Base-by-base conservation (phyloP, 164 flowering plant species). In the Liriodendron chinense region DNA sequence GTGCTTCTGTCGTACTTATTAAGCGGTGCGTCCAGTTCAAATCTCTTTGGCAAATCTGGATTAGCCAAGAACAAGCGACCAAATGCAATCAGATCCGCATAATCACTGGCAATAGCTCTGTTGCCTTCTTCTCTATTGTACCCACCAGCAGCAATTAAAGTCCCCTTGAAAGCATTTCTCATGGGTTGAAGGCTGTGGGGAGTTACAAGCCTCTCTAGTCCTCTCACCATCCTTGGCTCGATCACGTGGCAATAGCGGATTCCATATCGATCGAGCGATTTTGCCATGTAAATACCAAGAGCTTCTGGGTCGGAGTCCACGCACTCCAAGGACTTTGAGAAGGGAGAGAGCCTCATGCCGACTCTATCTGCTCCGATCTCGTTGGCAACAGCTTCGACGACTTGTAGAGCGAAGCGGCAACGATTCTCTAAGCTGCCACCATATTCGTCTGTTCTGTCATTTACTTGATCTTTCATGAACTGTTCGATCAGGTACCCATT, bases 311-410 rank as follows among this genome's bases (percentile, higher is more conserved):
- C 34, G 14, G 80, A 78, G 70, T 81, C 78, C 1, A n/a, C 69
- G 1, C 48, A 56, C 63, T 78, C 78, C 70, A 56, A 20, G 53
- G 47, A 72, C 50, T 59, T 48, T 0, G 78, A 69, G 25, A 71
- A 81, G 1, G 78, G 83, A 53, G 83, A 78, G 2, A 80, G 71
- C 71, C 80, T 75, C 4, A 81, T 53, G 10, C 83, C 81, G 4
- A 78, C 80, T 61, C 74, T 74, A 43, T 78, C 68, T 0, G 78
- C 81, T 50, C 79, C 82, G 18, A 80, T 73, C 26, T 80, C 82
- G 18, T 80, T 24, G 14, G 47, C 77, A 0, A 80, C 57, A 7
- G 82, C 79, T 73, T 80, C 74, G 3, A 80, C 82, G 2, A 80
- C 43, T 73, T 79, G 71, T 12, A 76, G 62, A 9, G 71, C 43